Evolutionary conservation across 768 basidiomycete species (phyloP), one percentile per base, ranked within the genome.

Genomic region (Suillus luteus): DNA sequence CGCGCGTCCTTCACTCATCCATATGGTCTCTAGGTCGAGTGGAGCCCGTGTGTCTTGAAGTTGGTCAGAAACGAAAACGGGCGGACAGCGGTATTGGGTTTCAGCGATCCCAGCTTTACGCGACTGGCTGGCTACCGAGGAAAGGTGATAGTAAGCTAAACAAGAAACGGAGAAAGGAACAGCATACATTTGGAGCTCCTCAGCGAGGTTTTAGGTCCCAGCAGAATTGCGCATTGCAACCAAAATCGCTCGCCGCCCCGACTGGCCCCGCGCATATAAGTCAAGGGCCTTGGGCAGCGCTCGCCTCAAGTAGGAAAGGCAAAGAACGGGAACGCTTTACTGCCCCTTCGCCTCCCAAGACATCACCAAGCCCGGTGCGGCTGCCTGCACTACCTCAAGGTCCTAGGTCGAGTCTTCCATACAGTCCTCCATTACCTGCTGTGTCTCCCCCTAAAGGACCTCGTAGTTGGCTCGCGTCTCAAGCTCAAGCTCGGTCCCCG

Each of bases 71-170:
- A 46, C 64, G 64, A 12, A 65, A 65, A 59, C 66, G 64, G 15
- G 35, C 27, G 14, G 66, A 65, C 27, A 59, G 64, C 43, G 66
- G 66, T 33, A 65, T 67, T 54, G 66, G 66, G 5, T 67, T 65
- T 6, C 65, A 57, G 35, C 55, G 59, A 37, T 38, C 55, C 3
- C 64, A 64, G 14, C 44, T n/a, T 48, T 57, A 19, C 24, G 24
- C 15, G 22, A 44, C 41, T 46, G 40, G 43, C 10, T 46, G 11
- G 35, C 31, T 31, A 12, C 40, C 38, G 17, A 38, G 24, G 44
- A 38, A 27, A 54, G 62, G 54, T n/a, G 59, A 52, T n/a, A 41
- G 24, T 51, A 52, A 63, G 41, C 44, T 38, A 35, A 63, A 40
- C 15, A 62, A 62, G 64, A 52, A 55, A 40, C 44, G 46, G 43